Evolutionary conservation across 768 basidiomycete genomes (phyloP).

Genomic region (Hygrophoropsis aurantiaca): DNA sequence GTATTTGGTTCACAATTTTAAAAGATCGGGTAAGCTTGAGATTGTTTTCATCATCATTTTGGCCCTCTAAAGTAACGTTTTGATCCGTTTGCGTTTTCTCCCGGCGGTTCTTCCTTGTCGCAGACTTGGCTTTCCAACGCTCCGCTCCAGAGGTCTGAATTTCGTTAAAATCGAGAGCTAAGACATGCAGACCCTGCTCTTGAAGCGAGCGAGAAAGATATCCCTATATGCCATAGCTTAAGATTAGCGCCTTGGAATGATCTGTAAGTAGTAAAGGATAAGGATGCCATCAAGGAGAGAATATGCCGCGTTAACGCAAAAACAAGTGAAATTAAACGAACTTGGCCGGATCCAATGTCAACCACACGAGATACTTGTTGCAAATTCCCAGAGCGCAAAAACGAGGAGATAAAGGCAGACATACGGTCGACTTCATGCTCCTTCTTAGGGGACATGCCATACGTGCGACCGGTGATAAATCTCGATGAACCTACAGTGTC

Average conservation of each 20-base stretch:
- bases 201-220: constrained; percentile 58
- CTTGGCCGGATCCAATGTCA: constrained; percentile 76
- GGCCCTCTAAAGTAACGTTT: no score
- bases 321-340: constrained; percentile 22
- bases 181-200: constrained; percentile 42
- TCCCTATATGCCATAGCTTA: constrained; percentile 37
- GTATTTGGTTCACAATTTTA: not conserved
- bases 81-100: no score
- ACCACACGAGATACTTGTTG: constrained; percentile 46
- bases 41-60: not conserved
- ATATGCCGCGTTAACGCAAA: not conserved
- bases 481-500: constrained; percentile 8
- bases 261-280: not conserved
- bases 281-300: constrained; percentile 1
- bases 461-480: constrained; percentile 7
- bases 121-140: constrained; percentile 36
- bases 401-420: constrained; percentile 48
- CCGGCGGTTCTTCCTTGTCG: constrained; percentile 9
- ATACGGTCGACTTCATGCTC: constrained; percentile 69
- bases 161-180: constrained; percentile 66
- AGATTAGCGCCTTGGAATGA: not conserved
- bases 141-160: constrained; percentile 60
- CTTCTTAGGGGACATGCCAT: constrained; percentile 77
- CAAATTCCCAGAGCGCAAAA: constrained; percentile 29
- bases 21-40: not conserved